phyloP scores from a whole-genome alignment of 768 basidiomycete species.

The Agrocybe pediades region DNA sequence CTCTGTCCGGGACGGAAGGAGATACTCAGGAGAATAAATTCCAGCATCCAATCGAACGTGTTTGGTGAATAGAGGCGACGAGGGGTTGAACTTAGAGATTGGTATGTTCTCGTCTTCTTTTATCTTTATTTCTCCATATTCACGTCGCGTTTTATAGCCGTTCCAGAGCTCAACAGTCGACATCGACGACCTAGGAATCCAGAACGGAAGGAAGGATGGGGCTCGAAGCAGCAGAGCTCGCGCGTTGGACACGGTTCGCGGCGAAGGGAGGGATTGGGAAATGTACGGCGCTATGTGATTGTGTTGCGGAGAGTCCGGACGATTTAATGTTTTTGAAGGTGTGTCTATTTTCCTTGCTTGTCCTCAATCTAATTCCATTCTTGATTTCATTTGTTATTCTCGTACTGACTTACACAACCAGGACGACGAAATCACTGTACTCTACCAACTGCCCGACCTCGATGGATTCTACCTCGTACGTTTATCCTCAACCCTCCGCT shows the following conservation, averaged over 20 bases:
- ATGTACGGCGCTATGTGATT: slow-evolving; percentile 74
- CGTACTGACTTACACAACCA: slow-evolving; percentile 26
- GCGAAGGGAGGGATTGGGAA: slow-evolving; percentile 84
- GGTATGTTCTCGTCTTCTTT: too few species aligned
- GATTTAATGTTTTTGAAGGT: slow-evolving; percentile 91
- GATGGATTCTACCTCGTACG: slow-evolving; percentile 63
- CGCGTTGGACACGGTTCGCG: slow-evolving; percentile 84
- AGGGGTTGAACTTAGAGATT: too few species aligned
- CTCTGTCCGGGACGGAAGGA: too few species aligned
- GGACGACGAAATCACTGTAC: slow-evolving; percentile 79
- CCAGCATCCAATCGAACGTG: too few species aligned
- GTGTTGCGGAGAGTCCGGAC: slow-evolving; percentile 68
- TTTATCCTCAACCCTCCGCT: neutral
- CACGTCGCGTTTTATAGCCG: too few species aligned
- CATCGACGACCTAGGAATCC: too few species aligned
- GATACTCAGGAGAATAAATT: too few species aligned
- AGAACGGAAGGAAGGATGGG: too few species aligned
- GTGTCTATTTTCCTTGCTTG: slow-evolving; percentile 19
- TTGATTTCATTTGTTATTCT: slow-evolving; percentile 2
- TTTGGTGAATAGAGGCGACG: too few species aligned
- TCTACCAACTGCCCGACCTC: slow-evolving; percentile 65
- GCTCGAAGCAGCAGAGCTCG: slow-evolving; percentile 74
- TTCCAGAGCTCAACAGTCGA: too few species aligned
- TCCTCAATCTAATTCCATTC: neutral
- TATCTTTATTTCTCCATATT: too few species aligned